Evolutionary conservation across 768 basidiomycete genomes (phyloP).

Genomic region (Sarcomyxa edulis): DNA sequence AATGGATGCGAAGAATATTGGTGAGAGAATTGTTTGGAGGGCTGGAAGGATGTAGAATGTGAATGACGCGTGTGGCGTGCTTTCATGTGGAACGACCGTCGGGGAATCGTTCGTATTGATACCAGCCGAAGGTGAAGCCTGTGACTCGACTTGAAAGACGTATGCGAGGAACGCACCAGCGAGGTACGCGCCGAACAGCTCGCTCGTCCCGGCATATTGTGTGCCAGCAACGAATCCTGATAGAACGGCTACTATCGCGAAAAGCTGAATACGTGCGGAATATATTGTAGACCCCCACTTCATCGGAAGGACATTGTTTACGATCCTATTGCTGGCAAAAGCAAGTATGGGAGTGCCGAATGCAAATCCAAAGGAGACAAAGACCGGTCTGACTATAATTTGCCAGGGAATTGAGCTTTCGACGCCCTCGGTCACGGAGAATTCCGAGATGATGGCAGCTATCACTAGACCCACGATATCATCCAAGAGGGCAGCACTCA

Average conservation of each 20-base stretch:
- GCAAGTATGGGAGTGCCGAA: constrained; percentile 30
- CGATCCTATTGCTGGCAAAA: constrained; percentile 10
- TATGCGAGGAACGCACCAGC: constrained; percentile 45
- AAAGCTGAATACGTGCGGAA: constrained; percentile 18
- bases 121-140: no score
- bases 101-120: no score
- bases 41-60: constrained; percentile 29
- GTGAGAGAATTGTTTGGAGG: constrained; percentile 40
- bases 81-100: no score
- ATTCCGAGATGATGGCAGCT: constrained; percentile 43
- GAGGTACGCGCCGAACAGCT: constrained; percentile 59
- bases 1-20: constrained; percentile 66
- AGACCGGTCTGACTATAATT: constrained; percentile 46
- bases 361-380: constrained; percentile 50
- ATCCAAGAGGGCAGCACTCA: constrained; percentile 61
- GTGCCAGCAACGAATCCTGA: constrained; percentile 43
- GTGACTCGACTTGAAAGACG: constrained; percentile 11
- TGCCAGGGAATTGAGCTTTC: constrained; percentile 25
- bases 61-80: constrained; percentile 21
- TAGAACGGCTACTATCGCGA: constrained; percentile 30
- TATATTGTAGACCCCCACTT: no score
- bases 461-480: constrained; percentile 61
- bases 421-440: constrained; percentile 19
- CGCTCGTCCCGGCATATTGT: constrained; percentile 51
- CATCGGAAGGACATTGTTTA: background rate